phyloP scores from a whole-genome alignment of 306 rosid species.

The Quercus cerris region DNA sequence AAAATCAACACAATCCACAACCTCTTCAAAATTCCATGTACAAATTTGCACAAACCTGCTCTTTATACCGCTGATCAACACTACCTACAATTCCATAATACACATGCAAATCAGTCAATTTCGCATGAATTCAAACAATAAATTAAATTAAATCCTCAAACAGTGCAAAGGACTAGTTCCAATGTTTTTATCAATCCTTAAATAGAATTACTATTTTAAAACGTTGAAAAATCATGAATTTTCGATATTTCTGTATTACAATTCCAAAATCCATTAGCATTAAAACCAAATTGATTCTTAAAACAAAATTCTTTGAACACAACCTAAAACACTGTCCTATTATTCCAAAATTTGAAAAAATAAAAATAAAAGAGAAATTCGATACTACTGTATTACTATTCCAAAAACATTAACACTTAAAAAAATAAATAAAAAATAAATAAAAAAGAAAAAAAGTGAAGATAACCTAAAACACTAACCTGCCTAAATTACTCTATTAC shows the following conservation, averaged over 20 bases:
- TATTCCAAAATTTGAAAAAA: too few relatives aligned
- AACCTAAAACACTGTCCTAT: too few relatives aligned
- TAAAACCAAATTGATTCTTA: not conserved
- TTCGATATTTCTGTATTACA: too few relatives aligned
- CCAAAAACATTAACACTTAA: too few relatives aligned
- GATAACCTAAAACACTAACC: too few relatives aligned
- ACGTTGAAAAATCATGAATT: too few relatives aligned
- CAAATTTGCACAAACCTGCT: slow-evolving; percentile 54
- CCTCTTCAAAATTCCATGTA: slow-evolving; percentile 8
- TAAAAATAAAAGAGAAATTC: not conserved
- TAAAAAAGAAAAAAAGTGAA: too few relatives aligned
- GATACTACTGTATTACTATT: too few relatives aligned
- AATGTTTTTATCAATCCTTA: not conserved
- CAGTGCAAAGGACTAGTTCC: not conserved
- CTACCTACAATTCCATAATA: slow-evolving; percentile 46
- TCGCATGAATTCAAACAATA: not conserved
- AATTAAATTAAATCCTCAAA: not conserved
- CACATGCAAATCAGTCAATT: slow-evolving; percentile 2
- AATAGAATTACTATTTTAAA: too few relatives aligned
- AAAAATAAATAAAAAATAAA: too few relatives aligned
- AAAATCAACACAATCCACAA: not conserved
- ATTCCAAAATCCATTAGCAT: too few relatives aligned
- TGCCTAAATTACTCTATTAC: too few relatives aligned
- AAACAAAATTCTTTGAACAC: not conserved
- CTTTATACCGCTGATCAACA: slow-evolving; percentile 50